Evolutionary conservation across 139 green algal genomes (phyloP).

Genomic region (Astrephomene gubernaculifera): DNA sequence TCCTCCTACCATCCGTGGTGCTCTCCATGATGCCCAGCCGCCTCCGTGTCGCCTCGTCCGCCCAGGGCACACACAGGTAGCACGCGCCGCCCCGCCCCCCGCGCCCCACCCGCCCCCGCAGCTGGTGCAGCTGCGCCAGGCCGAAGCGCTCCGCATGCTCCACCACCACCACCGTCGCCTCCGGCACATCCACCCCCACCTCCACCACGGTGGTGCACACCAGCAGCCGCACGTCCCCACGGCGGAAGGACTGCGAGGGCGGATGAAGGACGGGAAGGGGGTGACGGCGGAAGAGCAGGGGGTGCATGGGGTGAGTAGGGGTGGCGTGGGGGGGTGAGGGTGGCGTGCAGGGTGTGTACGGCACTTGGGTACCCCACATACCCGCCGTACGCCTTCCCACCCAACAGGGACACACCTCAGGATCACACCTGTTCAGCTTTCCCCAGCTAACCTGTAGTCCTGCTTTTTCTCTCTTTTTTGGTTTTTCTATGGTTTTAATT

Average conservation of each 20-base stretch:
- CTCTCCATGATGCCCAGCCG: conserved; percentile 38
- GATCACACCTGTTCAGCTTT: no score
- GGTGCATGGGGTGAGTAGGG: background rate
- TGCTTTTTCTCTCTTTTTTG: no score
- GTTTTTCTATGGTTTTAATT: no score
- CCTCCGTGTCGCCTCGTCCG: background rate
- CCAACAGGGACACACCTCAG: no score
- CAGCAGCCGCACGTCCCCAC: conserved; percentile 78
- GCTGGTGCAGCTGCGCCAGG: conserved; percentile 95
- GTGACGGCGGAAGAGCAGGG: background rate
- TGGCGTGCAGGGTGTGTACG: no score
- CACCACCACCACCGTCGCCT: conserved; percentile 93
- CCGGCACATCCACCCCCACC: conserved; percentile 92
- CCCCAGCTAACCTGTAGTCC: no score
- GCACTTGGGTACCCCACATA: no score
- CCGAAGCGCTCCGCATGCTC: conserved; percentile 95
- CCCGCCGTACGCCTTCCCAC: no score
- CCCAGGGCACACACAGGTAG: conserved; percentile 24
- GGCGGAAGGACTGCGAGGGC: conserved; percentile 63
- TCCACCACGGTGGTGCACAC: conserved; percentile 93
- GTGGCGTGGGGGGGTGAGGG: background rate
- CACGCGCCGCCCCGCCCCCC: conserved; percentile 16
- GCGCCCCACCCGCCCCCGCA: conserved; percentile 88
- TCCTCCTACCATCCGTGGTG: conserved; percentile 1
- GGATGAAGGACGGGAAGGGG: background rate